Base-by-base conservation (phyloP, 169 alveolate species). In the Plasmodium blacklocki region DNA sequence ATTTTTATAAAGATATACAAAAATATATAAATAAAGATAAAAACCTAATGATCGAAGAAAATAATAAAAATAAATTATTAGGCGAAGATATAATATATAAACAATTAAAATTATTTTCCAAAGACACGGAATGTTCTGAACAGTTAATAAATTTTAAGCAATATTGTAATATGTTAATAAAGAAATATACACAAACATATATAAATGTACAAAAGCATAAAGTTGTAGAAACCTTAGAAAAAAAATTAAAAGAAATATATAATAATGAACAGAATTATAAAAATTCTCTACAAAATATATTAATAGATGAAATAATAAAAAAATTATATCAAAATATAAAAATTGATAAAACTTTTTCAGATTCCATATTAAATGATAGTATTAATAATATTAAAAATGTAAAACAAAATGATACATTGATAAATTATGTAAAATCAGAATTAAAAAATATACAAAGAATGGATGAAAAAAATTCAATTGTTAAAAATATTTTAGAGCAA, bases 31-130 rank as follows among this genome's bases (percentile, higher is more conserved):
- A 80, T 67, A 95, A 95, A 74, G 97, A 95, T 50, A 96, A 94
- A 32, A 94, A 94, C 73, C 88, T 96, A 19, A 92, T 95, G 88
- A 74, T 92, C 1, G 96, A 94, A 74, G 88, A 94, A 54, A 95
- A 94, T 29, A 75, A 87, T 43, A 94, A 95, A 78, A 94, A 95
- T 29, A 94, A 95, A 88, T 92, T 92, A 18, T 83, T 88, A 45
- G 95, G 96, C 14, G 97, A 95, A 59, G 95, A 94, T 18, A 93
- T 95, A 29, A 92, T 95, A 19, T 95, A 95, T 88, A 73, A 73
- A 32, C 97, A 95, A 45, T 50, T 95, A 89, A 95, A 90, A 70
- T 54, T 94, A 62, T 87, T 67, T 68, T 93, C 92, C 3, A 94
- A 74, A 45, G 93, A 72, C 3, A 73, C 92, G 0, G 92, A 94